These are phyloP conservation scores for Wakefieldia striispora DNA, from an alignment of 768 basidiomycete species.

Conservation along the genomic window DNA sequence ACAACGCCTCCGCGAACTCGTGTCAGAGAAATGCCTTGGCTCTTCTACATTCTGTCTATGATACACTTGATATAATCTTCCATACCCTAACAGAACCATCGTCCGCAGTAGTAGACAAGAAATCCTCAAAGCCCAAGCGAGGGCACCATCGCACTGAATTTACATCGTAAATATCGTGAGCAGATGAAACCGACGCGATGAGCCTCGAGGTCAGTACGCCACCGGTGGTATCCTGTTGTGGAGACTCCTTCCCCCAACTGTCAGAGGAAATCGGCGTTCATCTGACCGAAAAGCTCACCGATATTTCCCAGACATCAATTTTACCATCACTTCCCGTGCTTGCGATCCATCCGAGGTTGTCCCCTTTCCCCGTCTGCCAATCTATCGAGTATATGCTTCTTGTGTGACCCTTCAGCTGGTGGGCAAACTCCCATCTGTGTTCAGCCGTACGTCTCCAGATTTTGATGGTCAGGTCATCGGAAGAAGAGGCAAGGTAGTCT, in stretches of 20 bases:
- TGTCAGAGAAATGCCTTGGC: too few relatives aligned
- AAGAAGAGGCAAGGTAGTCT: slow-evolving; percentile 79
- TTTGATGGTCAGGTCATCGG: slow-evolving; percentile 80
- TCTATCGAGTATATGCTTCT: slow-evolving; percentile 79
- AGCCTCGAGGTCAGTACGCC: slow-evolving; percentile 39
- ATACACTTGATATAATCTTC: slow-evolving; percentile 38
- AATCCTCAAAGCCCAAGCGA: slow-evolving; percentile 54
- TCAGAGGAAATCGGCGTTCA: slow-evolving; percentile 1
- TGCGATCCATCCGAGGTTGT: slow-evolving; percentile 75
- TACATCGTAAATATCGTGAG: slow-evolving; percentile 83
- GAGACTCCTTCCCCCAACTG: slow-evolving; percentile 15
- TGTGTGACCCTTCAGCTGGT: slow-evolving; percentile 62
- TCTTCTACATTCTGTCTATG: background rate
- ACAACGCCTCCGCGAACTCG: too few relatives aligned
- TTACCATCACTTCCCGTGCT: slow-evolving; percentile 84
- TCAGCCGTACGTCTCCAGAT: slow-evolving; percentile 75
- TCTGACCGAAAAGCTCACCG: slow-evolving; percentile 37
- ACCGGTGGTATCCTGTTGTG: slow-evolving; percentile 4
- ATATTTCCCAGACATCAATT: slow-evolving; percentile 78
- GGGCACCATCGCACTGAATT: slow-evolving; percentile 87
- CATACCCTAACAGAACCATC: slow-evolving; percentile 85
- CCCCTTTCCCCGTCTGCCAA: slow-evolving; percentile 54
- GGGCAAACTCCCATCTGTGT: slow-evolving; percentile 61
- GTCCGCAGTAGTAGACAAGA: slow-evolving; percentile 84
- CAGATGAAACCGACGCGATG: slow-evolving; percentile 55